Evolutionary conservation across 164 flowering plant species (phyloP), one percentile per base, ranked within the genome.

Genomic region (Tetracentron sinense): DNA sequence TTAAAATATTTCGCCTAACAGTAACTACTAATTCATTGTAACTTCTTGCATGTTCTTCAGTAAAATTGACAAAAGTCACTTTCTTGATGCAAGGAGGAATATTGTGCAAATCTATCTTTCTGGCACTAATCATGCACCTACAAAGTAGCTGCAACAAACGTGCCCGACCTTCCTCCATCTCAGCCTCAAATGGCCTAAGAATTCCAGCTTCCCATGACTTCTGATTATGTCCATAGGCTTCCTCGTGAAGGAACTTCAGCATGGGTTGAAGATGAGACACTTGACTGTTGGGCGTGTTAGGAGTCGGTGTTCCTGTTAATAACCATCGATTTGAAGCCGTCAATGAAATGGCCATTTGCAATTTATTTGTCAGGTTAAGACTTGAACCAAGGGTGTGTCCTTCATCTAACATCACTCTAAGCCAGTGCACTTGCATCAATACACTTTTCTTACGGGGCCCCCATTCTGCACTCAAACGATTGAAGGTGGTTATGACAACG

Each of bases 361-460:
- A 72, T 78, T 94, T 94, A 75, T 94, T 94, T 54, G 97, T 91
- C 82, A 94, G 77, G 70, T 31, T 81, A 54, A 94, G 83, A 73
- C 98, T 91, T 53, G 95, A 86, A 53, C 98, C 98, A 69, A 94
- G 96, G 42, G 96, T 94, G 72, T 94, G 97, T 56, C 99, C 97
- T 72, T 94, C 99, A 79, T 94, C 98, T 65, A 94, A 72, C 67
- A 94, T 83, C 58, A 94, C 72, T 78, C 98, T 89, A 46, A 82
- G 84, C 96, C 96, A 94, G 67, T 94, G 98, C 54, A 94, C 89
- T 82, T 94, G 91, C 87, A 77, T 81, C 76, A 94, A 54, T 31
- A 72, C 78, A 79, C 98, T 91, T 71, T 71, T 83, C 72, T 82
- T 87, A 33, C 70, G 82, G 5, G 82, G 85, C 5, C 84, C 72